phyloP scores from a whole-genome alignment of 768 basidiomycete genomes.

The Podaxis mareebaensis region DNA sequence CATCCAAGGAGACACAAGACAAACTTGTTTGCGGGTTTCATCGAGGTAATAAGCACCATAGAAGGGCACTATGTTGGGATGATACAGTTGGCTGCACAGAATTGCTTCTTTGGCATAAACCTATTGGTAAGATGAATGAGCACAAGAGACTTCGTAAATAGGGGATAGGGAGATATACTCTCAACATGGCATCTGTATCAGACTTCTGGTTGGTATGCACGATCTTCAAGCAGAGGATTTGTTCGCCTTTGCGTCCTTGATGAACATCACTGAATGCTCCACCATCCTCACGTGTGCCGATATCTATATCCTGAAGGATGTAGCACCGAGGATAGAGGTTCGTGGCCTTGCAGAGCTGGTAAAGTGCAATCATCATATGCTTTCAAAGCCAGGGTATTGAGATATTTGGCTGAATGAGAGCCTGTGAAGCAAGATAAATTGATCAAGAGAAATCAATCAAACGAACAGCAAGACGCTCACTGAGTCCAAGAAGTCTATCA shows the following conservation, averaged over 20 bases:
- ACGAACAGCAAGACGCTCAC: neutral
- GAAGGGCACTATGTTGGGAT: slow-evolving; percentile 2
- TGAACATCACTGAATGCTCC: slow-evolving; percentile 31
- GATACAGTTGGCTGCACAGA: neutral
- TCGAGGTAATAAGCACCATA: slow-evolving; percentile 5
- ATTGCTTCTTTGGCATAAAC: slow-evolving; percentile 6
- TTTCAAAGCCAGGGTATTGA: neutral
- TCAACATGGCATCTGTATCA: slow-evolving; percentile 3
- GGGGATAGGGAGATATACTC: no score
- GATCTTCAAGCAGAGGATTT: slow-evolving; percentile 25
- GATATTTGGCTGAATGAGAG: neutral
- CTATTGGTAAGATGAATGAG: neutral
- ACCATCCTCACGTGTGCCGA: slow-evolving; percentile 14
- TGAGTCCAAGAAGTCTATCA: neutral
- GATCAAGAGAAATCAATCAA: no score
- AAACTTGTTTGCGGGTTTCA: neutral
- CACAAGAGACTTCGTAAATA: no score
- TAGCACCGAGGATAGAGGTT: slow-evolving; percentile 30
- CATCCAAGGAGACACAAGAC: slow-evolving; percentile 17
- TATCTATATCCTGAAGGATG: slow-evolving; percentile 18
- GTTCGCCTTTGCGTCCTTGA: slow-evolving; percentile 21
- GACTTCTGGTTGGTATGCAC: slow-evolving; percentile 24
- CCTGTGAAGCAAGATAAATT: slow-evolving; percentile 3
- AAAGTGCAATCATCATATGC: neutral
- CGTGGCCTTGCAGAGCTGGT: slow-evolving; percentile 24